Base-by-base conservation (phyloP, 2,329 filamentous ascomycete species). In the Colletotrichum sp. region DNA sequence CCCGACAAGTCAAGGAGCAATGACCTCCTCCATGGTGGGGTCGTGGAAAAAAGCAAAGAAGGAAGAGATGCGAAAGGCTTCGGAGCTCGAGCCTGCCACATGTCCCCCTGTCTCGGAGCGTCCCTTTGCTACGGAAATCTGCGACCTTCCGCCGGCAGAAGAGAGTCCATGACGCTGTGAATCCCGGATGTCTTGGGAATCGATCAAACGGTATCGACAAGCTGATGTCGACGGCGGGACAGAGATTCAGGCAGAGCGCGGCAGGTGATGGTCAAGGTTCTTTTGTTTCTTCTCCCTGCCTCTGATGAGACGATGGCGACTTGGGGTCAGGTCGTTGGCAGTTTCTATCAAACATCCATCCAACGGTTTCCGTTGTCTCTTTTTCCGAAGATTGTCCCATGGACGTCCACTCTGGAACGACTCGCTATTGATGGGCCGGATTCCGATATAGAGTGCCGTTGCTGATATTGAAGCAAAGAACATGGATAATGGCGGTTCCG, bases 111-210 rank as follows among this genome's bases (percentile, higher is more conserved):
- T 73, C 70, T 73, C 57, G 57, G 64, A 65, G 73, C 70, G 26
- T 52, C 32, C 34, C 70, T 69, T 75, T 75, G 73, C 70, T 34
- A 72, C 28, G 70, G 55, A 67, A 72, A 68, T 38, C 26, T 72
- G 55, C 55, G 48, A 72, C 63, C 69, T 43, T 64, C 43, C 63
- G 28, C 32, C 38, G 32, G 55, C 57, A 67, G 34, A 26, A 61
- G 52, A 26, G 26, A 61, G 55, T 38, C 63, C 24, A 67, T 52
- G 63, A 67, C 68, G 16, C 57, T 48, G 38, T 28, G 58, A 63
- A 57, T 7, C 26, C 52, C 30, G 10, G 16, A 64, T 64, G 60
- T 64, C 60, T 26, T 64, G 30, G n/a, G 15, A 18, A 21, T 61
- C 16, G 26, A 30, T 10, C 8, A 8, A 21, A 34, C 28, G 18